Base-by-base conservation (phyloP, 2,329 filamentous ascomycete species). In the Zopfia rhizophila region DNA sequence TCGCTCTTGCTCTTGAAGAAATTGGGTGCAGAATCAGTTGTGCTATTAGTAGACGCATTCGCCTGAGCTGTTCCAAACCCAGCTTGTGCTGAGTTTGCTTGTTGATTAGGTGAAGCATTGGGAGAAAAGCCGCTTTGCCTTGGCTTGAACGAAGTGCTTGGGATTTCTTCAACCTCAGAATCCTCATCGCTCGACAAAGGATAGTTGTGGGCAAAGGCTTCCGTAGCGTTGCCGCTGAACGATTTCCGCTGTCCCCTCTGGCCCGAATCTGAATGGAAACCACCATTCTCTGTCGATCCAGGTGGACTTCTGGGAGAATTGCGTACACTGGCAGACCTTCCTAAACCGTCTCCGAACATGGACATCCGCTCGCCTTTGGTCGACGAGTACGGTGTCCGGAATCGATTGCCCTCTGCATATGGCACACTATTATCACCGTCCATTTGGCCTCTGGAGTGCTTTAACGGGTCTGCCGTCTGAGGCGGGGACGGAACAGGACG, bases 321-420 rank as follows among this genome's bases (percentile, higher is more conserved):
- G 25, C 80, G 76, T 43, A 78, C 76, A 56, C 79, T 85, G 10
- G 78, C 70, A 40, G 82, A 82, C 31, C 81, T 76, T 31, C 75
- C 73, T 7, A 84, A 55, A 12, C 76, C 75, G 23, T 80, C 72
- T 47, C 73, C 77, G 27, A 76, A 77, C 56, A 84, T 75, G 43
- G 81, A 80, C 0, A 79, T 85, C 54, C 76, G 81, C 61, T 86
- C 83, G 22, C 83, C 82, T 41, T 77, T 74, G 21, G 73, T 66
- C 3, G 79, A 63, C 18, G 55, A 76, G 62, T 86, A 86, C 30
- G 77, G 78, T 16, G 79, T 81, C 35, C 82, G 76, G 6, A 73
- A 68, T 29, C 83, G 76, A 30, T 72, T 75, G 17, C 61, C 72
- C 56, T 75, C 82, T 36, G 67, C 74, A 61, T 66, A 82, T 55